These are phyloP conservation scores for Neoboletus brunneissimus DNA, from an alignment of 768 basidiomycete species.

Conservation along the genomic window DNA sequence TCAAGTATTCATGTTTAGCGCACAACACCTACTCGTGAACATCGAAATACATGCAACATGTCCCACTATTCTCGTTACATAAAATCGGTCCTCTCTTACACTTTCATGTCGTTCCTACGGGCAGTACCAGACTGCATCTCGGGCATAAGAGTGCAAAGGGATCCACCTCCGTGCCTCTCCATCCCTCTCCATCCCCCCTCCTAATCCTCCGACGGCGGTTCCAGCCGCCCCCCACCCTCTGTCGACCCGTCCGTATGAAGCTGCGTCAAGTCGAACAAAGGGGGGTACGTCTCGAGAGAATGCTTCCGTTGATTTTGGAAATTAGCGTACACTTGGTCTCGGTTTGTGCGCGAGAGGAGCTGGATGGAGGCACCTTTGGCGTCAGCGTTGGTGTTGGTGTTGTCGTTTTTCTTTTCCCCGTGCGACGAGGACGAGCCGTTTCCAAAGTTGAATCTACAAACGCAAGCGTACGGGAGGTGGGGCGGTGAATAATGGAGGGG, in stretches of 20 bases:
- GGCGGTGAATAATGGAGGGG: not conserved
- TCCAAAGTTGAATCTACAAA: slow-evolving; percentile 43
- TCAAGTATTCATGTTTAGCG: not conserved
- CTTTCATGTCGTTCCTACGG: too few species aligned
- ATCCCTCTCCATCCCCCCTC: too few species aligned
- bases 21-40: not conserved
- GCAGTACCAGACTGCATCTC: not conserved
- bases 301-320: slow-evolving; percentile 17
- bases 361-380: slow-evolving; percentile 38
- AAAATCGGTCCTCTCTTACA: not conserved
- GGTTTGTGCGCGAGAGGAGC: slow-evolving; percentile 37
- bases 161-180: too few species aligned
- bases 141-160: not conserved
- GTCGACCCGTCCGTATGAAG: slow-evolving; percentile 22
- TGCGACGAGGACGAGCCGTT: slow-evolving; percentile 16
- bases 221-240: slow-evolving; percentile 18
- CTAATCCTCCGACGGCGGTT: slow-evolving; percentile 5
- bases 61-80: too few species aligned
- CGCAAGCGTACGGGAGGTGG: not conserved
- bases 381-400: not conserved
- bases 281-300: slow-evolving; percentile 16
- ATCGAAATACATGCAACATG: not conserved
- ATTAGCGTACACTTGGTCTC: slow-evolving; percentile 33
- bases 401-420: not conserved
- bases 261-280: slow-evolving; percentile 24